Evolutionary conservation across 805 yeast genomes (phyloP).

Genomic region (Yarrowia bubula): DNA sequence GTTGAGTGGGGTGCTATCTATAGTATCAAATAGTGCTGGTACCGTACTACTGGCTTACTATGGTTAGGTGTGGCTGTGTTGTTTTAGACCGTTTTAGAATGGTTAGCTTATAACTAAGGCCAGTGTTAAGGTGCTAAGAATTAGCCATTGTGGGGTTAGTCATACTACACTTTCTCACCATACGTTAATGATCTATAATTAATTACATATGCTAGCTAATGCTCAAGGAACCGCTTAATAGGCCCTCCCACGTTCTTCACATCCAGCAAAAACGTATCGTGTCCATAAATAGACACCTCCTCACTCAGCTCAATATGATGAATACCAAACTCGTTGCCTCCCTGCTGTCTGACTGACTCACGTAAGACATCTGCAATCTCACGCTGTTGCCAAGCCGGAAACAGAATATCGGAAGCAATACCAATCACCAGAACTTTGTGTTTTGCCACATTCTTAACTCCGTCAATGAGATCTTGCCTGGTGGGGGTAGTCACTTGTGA

Average conservation of each 20-base stretch:
- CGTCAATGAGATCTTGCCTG: constrained; percentile 58
- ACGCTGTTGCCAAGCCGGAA: constrained; percentile 93
- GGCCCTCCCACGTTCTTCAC: constrained; percentile 78
- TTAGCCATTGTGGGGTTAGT: too few relatives aligned
- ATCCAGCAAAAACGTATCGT: constrained; percentile 83
- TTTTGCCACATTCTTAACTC: constrained; percentile 60
- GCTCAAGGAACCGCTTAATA: constrained; percentile 58
- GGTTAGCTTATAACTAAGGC: too few relatives aligned
- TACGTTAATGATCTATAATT: too few relatives aligned
- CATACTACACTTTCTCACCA: too few relatives aligned
- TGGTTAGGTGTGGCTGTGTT: too few relatives aligned
- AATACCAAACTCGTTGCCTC: constrained; percentile 44
- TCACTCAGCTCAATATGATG: constrained; percentile 72
- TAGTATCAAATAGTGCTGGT: too few relatives aligned
- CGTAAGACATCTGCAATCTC: constrained; percentile 67
- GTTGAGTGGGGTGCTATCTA: not conserved
- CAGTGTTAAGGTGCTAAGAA: too few relatives aligned
- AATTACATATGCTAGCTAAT: not conserved
- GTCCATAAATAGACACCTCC: constrained; percentile 80
- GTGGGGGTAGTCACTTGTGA: constrained; percentile 49
- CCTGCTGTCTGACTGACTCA: constrained; percentile 39
- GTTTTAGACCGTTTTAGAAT: too few relatives aligned
- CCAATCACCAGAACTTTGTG: constrained; percentile 77
- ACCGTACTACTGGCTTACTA: too few relatives aligned
- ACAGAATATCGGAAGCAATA: constrained; percentile 86